Evolutionary conservation across 805 yeast species (phyloP).

Genomic region (Schizosaccharomyces japonicus): DNA sequence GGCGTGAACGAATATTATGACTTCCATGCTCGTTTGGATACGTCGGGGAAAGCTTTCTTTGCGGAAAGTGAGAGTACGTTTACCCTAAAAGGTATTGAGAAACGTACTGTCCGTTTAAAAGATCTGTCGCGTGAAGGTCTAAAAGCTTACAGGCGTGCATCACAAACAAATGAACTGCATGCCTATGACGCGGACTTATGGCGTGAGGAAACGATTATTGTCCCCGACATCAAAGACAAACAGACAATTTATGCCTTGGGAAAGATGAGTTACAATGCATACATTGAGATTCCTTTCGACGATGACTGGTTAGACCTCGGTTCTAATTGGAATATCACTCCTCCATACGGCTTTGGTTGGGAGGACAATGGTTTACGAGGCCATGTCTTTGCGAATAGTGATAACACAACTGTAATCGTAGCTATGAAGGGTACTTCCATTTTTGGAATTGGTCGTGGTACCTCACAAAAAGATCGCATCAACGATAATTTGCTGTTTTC

Average conservation of each 20-base stretch:
- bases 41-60: neutral
- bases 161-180: neutral
- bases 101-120: neutral
- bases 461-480: constrained; percentile 53
- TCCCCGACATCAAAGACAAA: constrained; percentile 57
- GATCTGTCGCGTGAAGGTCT: neutral
- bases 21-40: neutral
- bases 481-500: constrained; percentile 64
- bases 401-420: constrained; percentile 38
- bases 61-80: neutral
- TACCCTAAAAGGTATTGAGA: neutral
- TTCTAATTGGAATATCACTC: constrained; percentile 14
- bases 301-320: constrained; percentile 71
- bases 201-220: constrained; percentile 12
- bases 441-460: constrained; percentile 34
- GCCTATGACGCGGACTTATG: neutral
- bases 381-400: constrained; percentile 50
- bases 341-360: constrained; percentile 66
- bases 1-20: neutral
- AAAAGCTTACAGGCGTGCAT: neutral
- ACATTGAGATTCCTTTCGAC: constrained; percentile 47
- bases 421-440: constrained; percentile 82
- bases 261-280: constrained; percentile 72
- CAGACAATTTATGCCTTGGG: constrained; percentile 57
- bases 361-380: constrained; percentile 66